A percentile compares a stretch with the other conserved stretches of the same genome.
Conservation (phyloP, 2,329 filamentous ascomycete genomes). For the Beauveria rudraprayagi region DNA sequence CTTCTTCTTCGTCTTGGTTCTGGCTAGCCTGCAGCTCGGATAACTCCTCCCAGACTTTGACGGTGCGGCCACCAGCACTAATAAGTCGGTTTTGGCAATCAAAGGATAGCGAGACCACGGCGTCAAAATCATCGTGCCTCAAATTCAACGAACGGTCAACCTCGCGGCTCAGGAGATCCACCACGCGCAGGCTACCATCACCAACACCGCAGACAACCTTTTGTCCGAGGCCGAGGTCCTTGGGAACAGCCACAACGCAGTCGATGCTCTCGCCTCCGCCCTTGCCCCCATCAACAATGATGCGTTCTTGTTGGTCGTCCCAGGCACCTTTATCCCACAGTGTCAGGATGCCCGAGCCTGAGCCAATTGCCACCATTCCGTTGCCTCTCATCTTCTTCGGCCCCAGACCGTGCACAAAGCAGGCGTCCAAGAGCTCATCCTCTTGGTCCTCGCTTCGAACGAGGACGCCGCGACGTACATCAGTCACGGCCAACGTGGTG, state of each 20-base stretch:
- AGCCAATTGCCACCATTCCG: conserved; percentile 69
- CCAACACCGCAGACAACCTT: conserved; percentile 73
- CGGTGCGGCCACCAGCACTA: conserved; percentile 72
- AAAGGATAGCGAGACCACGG: conserved; percentile 73
- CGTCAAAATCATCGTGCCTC: conserved; percentile 78
- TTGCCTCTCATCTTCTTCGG: conserved; percentile 58
- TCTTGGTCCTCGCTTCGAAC: conserved; percentile 91
- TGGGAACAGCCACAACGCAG: conserved; percentile 63
- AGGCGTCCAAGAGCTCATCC: conserved; percentile 78
- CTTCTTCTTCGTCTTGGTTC: conserved; percentile 41
- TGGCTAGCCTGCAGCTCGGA: conserved; percentile 39
- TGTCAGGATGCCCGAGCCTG: conserved; percentile 71
- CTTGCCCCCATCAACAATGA: conserved; percentile 60
- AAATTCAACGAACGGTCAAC: conserved; percentile 54
- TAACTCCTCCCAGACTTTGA: conserved; percentile 91
- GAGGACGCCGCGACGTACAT: conserved; percentile 77
- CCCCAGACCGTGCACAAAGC: conserved; percentile 69
- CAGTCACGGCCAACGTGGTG: conserved; percentile 82
- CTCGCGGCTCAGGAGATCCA: conserved; percentile 67
- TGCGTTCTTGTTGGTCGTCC: conserved; percentile 90
- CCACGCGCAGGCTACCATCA: conserved; percentile 70
- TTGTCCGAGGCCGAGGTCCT: conserved; percentile 60
- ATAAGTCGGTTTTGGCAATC: conserved; percentile 83
- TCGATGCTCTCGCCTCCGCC: conserved; percentile 72
- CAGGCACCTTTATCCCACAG: conserved; percentile 91